Conservation (phyloP, 1,139 yeast genomes). For the Geotrichum fermentans region DNA sequence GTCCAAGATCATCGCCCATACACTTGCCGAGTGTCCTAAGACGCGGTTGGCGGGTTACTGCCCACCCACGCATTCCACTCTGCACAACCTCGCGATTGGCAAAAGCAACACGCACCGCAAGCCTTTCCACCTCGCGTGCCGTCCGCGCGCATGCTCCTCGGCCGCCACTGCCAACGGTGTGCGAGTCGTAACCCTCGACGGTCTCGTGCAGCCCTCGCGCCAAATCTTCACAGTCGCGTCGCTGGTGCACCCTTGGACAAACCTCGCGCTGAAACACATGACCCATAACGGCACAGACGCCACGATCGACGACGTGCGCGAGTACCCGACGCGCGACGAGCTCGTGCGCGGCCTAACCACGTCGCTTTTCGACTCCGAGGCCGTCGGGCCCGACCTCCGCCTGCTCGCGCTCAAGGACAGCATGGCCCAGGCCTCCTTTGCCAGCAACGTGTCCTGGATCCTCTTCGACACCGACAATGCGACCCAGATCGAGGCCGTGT, state of each 20-base stretch:
- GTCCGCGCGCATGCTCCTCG: constrained; percentile 3
- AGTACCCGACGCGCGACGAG: neutral
- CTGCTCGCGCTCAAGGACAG: constrained; percentile 17
- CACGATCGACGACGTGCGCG: constrained; percentile 5
- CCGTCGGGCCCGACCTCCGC: constrained; percentile 8
- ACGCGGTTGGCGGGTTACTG: constrained; percentile 1
- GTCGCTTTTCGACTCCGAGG: constrained; percentile 7
- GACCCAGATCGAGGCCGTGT: neutral
- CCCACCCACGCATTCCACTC: constrained; percentile 12
- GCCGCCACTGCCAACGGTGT: neutral
- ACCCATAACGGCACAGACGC: neutral
- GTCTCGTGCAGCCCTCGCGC: neutral
- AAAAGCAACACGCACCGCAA: constrained; percentile 7
- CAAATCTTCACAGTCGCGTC: constrained; percentile 7
- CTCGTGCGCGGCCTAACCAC: constrained; percentile 6
- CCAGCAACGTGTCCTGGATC: constrained; percentile 17
- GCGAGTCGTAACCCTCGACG: neutral
- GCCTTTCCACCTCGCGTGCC: constrained; percentile 8
- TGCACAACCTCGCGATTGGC: constrained; percentile 14
- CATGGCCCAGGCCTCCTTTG: constrained; percentile 2
- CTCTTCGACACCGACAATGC: constrained; percentile 1
- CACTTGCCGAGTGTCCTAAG: neutral
- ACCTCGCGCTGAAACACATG: neutral
- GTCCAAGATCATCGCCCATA: neutral
- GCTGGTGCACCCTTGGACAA: constrained; percentile 12